phyloP scores from a whole-genome alignment of 371 early-diverging fungal species.

The Neoconidiobolus thromboides region DNA sequence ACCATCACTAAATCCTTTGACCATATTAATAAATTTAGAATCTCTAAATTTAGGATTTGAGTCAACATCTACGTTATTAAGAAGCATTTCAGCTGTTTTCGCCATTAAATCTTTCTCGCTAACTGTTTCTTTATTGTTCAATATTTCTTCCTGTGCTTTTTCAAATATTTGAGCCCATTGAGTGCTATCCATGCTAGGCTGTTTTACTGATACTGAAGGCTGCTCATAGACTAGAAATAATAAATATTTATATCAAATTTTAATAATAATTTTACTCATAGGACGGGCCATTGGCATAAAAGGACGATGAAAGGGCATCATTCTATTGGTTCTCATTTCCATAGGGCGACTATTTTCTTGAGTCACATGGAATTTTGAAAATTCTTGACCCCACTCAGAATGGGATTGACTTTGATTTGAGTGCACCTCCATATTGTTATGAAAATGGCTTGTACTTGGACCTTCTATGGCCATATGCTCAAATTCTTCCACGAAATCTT shows the following conservation, averaged over 20 bases:
- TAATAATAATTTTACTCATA: background rate
- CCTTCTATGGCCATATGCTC: background rate
- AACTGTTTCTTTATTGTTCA: constrained; percentile 12
- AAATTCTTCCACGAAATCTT: constrained; percentile 1
- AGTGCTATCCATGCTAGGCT: background rate
- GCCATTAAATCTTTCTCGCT: constrained; percentile 32
- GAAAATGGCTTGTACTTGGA: constrained; percentile 15
- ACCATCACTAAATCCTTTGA: constrained; percentile 76
- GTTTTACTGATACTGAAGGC: background rate
- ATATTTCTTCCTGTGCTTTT: constrained; percentile 25
- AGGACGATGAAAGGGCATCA: background rate
- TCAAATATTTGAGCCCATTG: constrained; percentile 6
- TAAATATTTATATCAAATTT: constrained; percentile 5
- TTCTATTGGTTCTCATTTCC: constrained; percentile 10
- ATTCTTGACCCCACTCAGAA: constrained; percentile 2
- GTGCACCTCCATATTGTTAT: constrained; percentile 4
- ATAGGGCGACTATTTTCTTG: constrained; percentile 35
- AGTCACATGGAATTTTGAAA: constrained; percentile 10
- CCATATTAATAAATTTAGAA: constrained; percentile 75
- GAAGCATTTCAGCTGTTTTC: constrained; percentile 60
- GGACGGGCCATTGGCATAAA: background rate
- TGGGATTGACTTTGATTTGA: background rate
- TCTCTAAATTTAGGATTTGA: constrained; percentile 79
- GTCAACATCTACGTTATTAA: constrained; percentile 44
- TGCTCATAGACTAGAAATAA: constrained; percentile 14